Percentiles rank a stretch among this genome's conserved stretches.
These are phyloP conservation scores for Plasmopara viticola DNA, from an alignment of 352 stramenopile genomes.

Conservation along the genomic window DNA sequence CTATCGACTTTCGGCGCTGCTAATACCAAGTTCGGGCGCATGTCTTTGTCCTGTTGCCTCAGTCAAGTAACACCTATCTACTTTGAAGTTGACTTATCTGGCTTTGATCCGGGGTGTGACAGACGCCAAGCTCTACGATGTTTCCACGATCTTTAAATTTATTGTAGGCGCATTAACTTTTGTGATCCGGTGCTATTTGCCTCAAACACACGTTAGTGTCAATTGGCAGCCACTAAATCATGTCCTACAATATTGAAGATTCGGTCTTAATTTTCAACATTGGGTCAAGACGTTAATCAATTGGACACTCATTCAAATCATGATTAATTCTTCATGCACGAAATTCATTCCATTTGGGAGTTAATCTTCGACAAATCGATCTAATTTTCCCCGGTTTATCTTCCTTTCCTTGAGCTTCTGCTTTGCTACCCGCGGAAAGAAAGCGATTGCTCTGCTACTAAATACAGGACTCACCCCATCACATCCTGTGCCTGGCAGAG, in stretches of 20 bases:
- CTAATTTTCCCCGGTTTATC: background rate
- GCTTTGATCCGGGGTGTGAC: background rate
- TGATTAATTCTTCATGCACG: background rate
- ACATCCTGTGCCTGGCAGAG: background rate
- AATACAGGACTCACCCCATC: background rate
- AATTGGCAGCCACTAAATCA: slow-evolving; percentile 1
- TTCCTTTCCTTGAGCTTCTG: background rate
- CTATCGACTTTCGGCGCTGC: background rate
- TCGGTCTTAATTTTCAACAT: background rate
- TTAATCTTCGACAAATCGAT: background rate
- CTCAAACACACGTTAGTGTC: slow-evolving; percentile 6
- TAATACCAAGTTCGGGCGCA: background rate
- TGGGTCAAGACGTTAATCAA: background rate
- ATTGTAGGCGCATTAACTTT: background rate
- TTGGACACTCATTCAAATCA: background rate
- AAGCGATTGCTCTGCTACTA: background rate
- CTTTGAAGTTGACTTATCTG: background rate
- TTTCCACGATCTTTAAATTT: background rate
- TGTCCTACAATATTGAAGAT: background rate
- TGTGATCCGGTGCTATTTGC: background rate
- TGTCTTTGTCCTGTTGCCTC: background rate
- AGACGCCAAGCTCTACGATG: background rate
- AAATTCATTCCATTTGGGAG: background rate
- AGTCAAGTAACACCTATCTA: background rate
- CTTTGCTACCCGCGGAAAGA: background rate